These are phyloP conservation scores for Pochonia chlamydosporia DNA, from an alignment of 2,329 filamentous ascomycete genomes.

Conservation along the genomic window DNA sequence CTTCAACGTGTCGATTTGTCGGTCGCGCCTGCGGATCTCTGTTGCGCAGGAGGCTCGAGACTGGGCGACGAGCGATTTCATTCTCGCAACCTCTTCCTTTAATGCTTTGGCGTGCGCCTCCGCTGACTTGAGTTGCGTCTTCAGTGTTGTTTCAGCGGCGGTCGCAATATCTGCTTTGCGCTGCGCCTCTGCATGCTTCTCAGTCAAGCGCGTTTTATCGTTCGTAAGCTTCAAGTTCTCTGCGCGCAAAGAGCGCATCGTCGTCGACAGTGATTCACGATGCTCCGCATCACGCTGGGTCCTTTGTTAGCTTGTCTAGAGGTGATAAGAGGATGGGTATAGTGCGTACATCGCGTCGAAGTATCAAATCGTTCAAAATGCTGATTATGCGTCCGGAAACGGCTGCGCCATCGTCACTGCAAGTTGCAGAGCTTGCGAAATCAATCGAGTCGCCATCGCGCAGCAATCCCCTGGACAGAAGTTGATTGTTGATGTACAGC, in stretches of 20 bases:
- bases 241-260: constrained; percentile 68
- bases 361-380: constrained; percentile 86
- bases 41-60: constrained; percentile 82
- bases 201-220: constrained; percentile 56
- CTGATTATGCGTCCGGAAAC: constrained; percentile 87
- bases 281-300: constrained; percentile 79
- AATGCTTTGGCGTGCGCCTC: constrained; percentile 70
- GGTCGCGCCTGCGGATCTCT: constrained; percentile 83
- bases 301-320: constrained; percentile 10
- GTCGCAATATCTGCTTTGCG: constrained; percentile 54
- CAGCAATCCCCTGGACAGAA: constrained; percentile 59
- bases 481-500: constrained; percentile 67
- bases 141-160: constrained; percentile 64
- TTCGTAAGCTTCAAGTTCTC: constrained; percentile 69
- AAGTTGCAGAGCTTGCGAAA: constrained; percentile 67
- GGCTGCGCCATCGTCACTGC: constrained; percentile 46
- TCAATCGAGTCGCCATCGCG: constrained; percentile 70
- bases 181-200: constrained; percentile 48
- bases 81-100: constrained; percentile 75
- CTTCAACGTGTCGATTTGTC: constrained; percentile 84
- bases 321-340: not conserved
- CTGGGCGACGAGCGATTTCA: constrained; percentile 76
- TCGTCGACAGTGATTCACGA: constrained; percentile 74
- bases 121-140: constrained; percentile 64
- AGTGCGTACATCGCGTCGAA: constrained; percentile 71